phyloP scores from a whole-genome alignment of 2,329 filamentous ascomycete species.

The Exserohilum rostratum region DNA sequence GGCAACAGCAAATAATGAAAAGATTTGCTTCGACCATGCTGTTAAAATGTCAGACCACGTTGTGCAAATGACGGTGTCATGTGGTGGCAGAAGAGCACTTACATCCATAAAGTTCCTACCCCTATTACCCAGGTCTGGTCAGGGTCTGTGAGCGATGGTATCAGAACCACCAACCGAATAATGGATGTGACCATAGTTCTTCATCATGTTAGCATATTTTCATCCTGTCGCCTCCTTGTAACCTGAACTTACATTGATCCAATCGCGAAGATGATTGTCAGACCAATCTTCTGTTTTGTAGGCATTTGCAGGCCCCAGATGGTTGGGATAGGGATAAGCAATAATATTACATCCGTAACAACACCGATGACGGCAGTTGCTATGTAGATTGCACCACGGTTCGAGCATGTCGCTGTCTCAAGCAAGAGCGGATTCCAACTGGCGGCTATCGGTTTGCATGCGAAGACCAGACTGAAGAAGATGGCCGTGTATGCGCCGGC shows the following conservation, averaged over 20 bases:
- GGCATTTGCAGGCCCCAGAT: constrained; percentile 28
- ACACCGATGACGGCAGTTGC: constrained; percentile 26
- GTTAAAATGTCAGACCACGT: background rate
- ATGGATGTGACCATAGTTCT: constrained; percentile 24
- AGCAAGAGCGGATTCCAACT: constrained; percentile 26
- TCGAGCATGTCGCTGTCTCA: constrained; percentile 19
- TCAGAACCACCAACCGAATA: constrained; percentile 18
- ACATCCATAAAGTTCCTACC: constrained; percentile 20
- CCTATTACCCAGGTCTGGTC: constrained; percentile 25
- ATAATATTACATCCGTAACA: constrained; percentile 26
- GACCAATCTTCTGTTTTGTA: constrained; percentile 23
- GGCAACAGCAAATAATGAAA: constrained; percentile 51
- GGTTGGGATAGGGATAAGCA: constrained; percentile 25
- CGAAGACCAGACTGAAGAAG: constrained; percentile 32
- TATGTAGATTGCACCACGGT: constrained; percentile 30
- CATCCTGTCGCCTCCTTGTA: background rate
- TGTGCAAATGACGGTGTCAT: background rate
- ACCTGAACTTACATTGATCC: constrained; percentile 25
- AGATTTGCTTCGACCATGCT: constrained; percentile 51
- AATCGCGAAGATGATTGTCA: constrained; percentile 25
- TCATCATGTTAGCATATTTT: background rate
- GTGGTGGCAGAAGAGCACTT: background rate
- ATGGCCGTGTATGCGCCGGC: constrained; percentile 24
- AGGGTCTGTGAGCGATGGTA: constrained; percentile 19
- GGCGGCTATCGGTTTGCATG: constrained; percentile 28